A percentile compares a stretch with the other conserved stretches of the same genome.
Evolutionary conservation across 2,329 filamentous ascomycete genomes (phyloP).

Genomic region (Penicillium hordei): DNA sequence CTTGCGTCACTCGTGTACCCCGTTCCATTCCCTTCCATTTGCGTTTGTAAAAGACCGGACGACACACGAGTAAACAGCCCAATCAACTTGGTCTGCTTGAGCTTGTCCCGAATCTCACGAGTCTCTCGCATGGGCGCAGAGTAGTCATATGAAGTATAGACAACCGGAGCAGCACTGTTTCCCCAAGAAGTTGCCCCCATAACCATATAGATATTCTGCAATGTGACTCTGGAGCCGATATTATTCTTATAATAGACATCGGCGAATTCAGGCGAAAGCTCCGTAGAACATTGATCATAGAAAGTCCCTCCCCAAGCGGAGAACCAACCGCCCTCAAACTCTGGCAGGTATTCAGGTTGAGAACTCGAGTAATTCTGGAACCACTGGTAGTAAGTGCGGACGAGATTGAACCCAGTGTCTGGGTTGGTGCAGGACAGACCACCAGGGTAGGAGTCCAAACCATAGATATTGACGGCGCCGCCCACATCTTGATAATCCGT

Average conservation of each 20-base stretch:
- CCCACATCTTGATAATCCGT: conserved; percentile 57
- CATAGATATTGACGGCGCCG: conserved; percentile 51
- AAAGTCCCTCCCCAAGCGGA: conserved; percentile 55
- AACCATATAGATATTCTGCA: conserved; percentile 54
- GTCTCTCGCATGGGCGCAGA: conserved; percentile 56
- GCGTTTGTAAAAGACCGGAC: conserved; percentile 51
- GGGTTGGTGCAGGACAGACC: conserved; percentile 53
- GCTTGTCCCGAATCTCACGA: conserved; percentile 53
- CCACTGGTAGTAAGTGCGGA: conserved; percentile 58
- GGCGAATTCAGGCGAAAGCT: conserved; percentile 50
- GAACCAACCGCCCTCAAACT: conserved; percentile 57
- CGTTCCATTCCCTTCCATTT: conserved; percentile 58
- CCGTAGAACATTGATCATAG: conserved; percentile 52
- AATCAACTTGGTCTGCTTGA: conserved; percentile 57
- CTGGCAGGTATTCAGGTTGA: conserved; percentile 55
- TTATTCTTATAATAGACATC: conserved; percentile 60
- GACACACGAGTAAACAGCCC: conserved; percentile 56
- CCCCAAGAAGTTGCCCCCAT: conserved; percentile 60
- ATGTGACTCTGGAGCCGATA: conserved; percentile 51
- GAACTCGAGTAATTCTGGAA: conserved; percentile 55
- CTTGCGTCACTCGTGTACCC: conserved; percentile 44
- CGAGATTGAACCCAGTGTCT: conserved; percentile 50
- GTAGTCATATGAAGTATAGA: conserved; percentile 51
- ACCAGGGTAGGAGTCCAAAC: conserved; percentile 35
- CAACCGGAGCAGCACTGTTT: conserved; percentile 51